phyloP scores from a whole-genome alignment of 805 yeast species.

The Sugiyamaella valdiviana region DNA sequence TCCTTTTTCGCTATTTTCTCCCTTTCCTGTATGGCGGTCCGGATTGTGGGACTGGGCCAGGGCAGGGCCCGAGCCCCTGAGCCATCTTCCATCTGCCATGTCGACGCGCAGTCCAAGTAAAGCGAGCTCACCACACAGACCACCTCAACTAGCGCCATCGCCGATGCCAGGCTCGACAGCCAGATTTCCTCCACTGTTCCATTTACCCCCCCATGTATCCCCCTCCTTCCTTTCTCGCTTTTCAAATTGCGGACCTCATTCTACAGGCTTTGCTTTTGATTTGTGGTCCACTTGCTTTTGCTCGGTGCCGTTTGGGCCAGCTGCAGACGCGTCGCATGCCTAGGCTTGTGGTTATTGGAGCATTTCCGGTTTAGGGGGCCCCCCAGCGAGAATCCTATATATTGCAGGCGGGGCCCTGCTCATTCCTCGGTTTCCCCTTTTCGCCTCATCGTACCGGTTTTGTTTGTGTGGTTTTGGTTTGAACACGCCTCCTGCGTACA shows the following conservation, averaged over 20 bases:
- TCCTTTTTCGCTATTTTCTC: too few relatives aligned
- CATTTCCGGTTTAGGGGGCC: neutral
- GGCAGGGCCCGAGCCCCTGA: too few relatives aligned
- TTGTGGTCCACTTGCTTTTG: neutral
- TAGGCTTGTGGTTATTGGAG: neutral
- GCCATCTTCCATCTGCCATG: too few relatives aligned
- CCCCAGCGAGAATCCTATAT: neutral
- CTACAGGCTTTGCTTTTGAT: neutral
- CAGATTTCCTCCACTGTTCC: too few relatives aligned
- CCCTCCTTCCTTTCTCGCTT: neutral
- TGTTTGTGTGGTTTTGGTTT: neutral
- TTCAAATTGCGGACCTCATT: neutral
- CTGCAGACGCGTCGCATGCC: neutral
- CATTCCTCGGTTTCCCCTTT: neutral
- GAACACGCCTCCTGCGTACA: neutral
- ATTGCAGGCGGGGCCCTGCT: neutral
- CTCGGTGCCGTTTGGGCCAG: neutral
- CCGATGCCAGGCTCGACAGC: too few relatives aligned
- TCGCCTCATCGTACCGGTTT: neutral
- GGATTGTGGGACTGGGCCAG: too few relatives aligned
- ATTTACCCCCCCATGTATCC: too few relatives aligned
- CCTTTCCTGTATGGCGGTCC: too few relatives aligned
- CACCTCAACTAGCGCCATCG: too few relatives aligned
- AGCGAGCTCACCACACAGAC: too few relatives aligned
- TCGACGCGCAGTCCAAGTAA: too few relatives aligned